Evolutionary conservation across 192 early-diverging fungal genomes (phyloP), one percentile per base, ranked within the genome.

Genomic region (Phycomyces blakesleeanus): DNA sequence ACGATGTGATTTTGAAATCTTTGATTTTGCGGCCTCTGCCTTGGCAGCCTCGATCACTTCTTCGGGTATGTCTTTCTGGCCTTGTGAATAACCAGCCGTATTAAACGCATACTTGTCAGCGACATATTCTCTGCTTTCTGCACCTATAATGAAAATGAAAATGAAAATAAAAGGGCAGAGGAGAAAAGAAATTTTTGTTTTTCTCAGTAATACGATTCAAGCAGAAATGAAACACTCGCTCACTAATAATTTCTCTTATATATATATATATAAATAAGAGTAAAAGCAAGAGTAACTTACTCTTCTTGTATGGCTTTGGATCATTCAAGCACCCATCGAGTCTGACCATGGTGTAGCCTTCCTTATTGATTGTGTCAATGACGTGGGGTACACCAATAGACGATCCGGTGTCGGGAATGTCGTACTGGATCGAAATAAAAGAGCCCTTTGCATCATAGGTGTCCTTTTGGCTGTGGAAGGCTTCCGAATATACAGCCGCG

Each of bases 271-370:
- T 29, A 0, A 6, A 49, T 50, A 20, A 27, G 8, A n/a, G 20
- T 34, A 22, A 0, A 6, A 10, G 10, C 21, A 9, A 57, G 20
- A 37, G 21, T 11, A 58, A 18, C 40, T 50, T 67, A 74, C 72
- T 68, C 60, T 81, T 78, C 52, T 76, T 78, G 62, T 81, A 81
- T 5, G 80, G 80, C 2, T 18, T 52, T 10, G 53, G 58, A 18
- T 81, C 80, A 41, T 78, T 78, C 5, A 71, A 55, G 52, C 80
- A 81, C 3, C 80, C 80, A 50, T 81, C 80, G 59, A 81, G 47
- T 11, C 80, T 74, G 10, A 81, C 80, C 76, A 81, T 76, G 27
- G 73, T 75, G 52, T 81, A 81, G 5, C 66, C 76, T 69, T 81
- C 70, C 24, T 71, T 53, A 37, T 78, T 76, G 21, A 81, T 68